Evolutionary conservation across 805 yeast genomes (phyloP), one percentile per base, ranked within the genome.

Genomic region (Yarrowia osloensis): DNA sequence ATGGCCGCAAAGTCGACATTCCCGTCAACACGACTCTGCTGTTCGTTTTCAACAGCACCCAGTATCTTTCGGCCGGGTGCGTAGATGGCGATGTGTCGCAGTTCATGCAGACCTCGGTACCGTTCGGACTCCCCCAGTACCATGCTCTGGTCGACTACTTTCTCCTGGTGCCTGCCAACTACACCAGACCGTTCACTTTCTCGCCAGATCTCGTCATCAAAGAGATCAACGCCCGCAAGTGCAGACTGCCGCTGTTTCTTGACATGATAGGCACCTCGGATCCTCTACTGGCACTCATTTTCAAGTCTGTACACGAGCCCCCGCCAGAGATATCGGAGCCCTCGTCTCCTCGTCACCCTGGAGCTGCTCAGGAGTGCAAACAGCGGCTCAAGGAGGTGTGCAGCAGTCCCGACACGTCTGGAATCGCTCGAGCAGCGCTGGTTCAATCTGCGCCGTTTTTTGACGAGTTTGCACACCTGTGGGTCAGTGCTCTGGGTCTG

Each of bases 381-480:
- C 39, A 54, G 22, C 42, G 61, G 2, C 61, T 54, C 24, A 35
- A 37, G 13, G 44, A 54, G 31, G 61, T 54, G 31, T 35, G 61
- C 17, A 54, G n/a, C 44, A 54, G 61, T n/a, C 61, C 61, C 19
- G 61, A 37, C 44, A 54, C 61, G 4, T 54, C 71, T 12, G 71
- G 70, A 19, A 62, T 69, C 0, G 70, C 71, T 24, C 63, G 70
- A n/a, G 70, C 72, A 0, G 71, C 67, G 2, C 35, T 70, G n/a
- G 68, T 69, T 1, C 55, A 66, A 22, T 67, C 68, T 6, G 69
- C 68, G 3, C 44, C 29, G 7, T 70, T 70, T 22, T 71, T 70
- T 40, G 72, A 71, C 62, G 69, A 67, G 33, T 70, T 70, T 66
- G 71, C 73, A 8, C 40, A 59, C 13, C 35, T 67, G 17, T 71